Evolutionary conservation across 495 filamentous ascomycete species (phyloP).

Genomic region (Cairneyella variabilis): DNA sequence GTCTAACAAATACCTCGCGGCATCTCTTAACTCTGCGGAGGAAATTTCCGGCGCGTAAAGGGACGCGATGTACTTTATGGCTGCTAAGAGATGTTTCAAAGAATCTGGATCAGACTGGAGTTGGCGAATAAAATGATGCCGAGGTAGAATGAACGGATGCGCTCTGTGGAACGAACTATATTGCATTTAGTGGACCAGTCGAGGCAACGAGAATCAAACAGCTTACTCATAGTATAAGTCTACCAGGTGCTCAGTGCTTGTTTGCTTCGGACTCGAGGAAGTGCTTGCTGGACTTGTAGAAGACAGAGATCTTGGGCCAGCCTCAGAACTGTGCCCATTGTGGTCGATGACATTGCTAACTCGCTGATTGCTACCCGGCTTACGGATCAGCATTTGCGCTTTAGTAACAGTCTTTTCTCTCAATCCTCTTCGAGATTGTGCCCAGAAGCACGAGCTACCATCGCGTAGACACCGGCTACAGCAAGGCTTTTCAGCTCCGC

Average conservation of each 20-base stretch:
- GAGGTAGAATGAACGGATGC: slow-evolving; percentile 56
- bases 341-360: too few relatives aligned
- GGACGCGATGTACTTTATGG: slow-evolving; percentile 57
- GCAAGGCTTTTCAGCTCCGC: slow-evolving; percentile 45
- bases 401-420: slow-evolving; percentile 30
- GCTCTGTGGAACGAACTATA: slow-evolving; percentile 49
- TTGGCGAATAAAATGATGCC: slow-evolving; percentile 33
- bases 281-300: slow-evolving; percentile 9
- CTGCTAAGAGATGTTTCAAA: slow-evolving; percentile 40
- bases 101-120: slow-evolving; percentile 24
- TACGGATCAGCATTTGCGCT: slow-evolving; percentile 34
- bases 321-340: too few relatives aligned
- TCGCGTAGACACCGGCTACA: slow-evolving; percentile 40
- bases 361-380: too few relatives aligned
- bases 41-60: slow-evolving; percentile 36
- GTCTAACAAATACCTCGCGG: slow-evolving; percentile 38
- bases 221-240: slow-evolving; percentile 49
- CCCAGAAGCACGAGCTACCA: slow-evolving; percentile 43
- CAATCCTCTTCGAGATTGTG: slow-evolving; percentile 49
- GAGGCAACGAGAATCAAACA: not conserved
- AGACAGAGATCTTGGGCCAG: slow-evolving; percentile 5
- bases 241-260: slow-evolving; percentile 33
- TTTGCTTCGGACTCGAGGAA: slow-evolving; percentile 9
- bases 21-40: slow-evolving; percentile 37
- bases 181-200: not conserved